Evolutionary conservation across 1,139 yeast species (phyloP), one percentile per base, ranked within the genome.

Genomic region (Scheffersomyces stambukii): DNA sequence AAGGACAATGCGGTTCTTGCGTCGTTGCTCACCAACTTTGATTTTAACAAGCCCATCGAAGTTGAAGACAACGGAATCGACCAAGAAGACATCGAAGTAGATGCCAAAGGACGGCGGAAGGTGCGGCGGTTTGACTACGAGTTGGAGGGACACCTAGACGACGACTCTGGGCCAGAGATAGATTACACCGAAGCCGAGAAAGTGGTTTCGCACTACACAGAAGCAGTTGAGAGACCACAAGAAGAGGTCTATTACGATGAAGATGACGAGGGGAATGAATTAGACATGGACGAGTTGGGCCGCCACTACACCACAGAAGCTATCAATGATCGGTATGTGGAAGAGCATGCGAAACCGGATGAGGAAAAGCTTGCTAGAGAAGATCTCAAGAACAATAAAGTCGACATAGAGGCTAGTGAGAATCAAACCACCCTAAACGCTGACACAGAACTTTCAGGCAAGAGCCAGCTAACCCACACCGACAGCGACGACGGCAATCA

Each of bases 41-140:
- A 81, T 47, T 81, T 81, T 43, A 82, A 78, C 29, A 73, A 71
- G 44, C 82, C 85, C 1, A 48, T 77, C 19, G 75, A 63, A 6
- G 39, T 77, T 6, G 74, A 72, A 14, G 75, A 63, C n/a, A 38
- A 58, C 8, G 56, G 51, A 4, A 43, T 46, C 9, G 61, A 53
- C 19, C 46, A 63, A 32, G 77, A 67, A 15, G 68, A 63, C 9
- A 63, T 75, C 10, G 67, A 68, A 22, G 61, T 60, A 35, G 83
- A 77, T 43, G 52, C 57, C 30, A 68, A 70, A 40, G 75, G 76
- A 8, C 48, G 70, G 28, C 52, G 54, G 33, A 51, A 46, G 25
- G 63, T 54, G 6, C 37, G 50, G 9, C 43, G 59, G 25, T 60
- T 48, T 35, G 72, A 65, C 41, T 64, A 54, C 35, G 73, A 65